A percentile compares a stretch with the other conserved stretches of the same genome.
phyloP scores from a whole-genome alignment of 1,284 basidiomycete species.

The Sanghuangporus baumii region DNA sequence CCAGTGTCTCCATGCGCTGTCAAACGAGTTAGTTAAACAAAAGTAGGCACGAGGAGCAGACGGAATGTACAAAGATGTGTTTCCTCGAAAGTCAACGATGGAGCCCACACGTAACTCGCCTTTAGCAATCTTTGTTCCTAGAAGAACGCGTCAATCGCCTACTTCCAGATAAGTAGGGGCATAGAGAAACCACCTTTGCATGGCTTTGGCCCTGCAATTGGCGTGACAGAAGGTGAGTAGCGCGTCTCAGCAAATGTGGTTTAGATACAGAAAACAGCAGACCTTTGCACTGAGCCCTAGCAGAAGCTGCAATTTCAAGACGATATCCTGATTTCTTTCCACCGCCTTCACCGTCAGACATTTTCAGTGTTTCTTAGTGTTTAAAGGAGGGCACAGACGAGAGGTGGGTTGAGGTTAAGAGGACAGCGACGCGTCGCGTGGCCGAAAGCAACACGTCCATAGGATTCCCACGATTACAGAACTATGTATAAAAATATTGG shows the following conservation, averaged over 20 bases:
- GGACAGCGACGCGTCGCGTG: no score
- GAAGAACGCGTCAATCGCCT: slow-evolving; percentile 14
- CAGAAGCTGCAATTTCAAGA: slow-evolving; percentile 65
- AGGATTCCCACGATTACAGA: no score
- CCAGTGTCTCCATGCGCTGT: slow-evolving; percentile 76
- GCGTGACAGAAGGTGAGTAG: slow-evolving; percentile 25
- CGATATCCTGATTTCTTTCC: slow-evolving; percentile 61
- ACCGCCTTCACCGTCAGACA: slow-evolving; percentile 51
- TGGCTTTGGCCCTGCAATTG: slow-evolving; percentile 64
- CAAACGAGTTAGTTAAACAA: slow-evolving; percentile 20
- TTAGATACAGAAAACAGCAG: slow-evolving; percentile 25
- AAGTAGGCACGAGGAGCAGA: slow-evolving; percentile 10
- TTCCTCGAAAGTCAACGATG: slow-evolving; percentile 72
- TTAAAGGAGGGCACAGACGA: background rate
- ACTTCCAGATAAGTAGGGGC: slow-evolving; percentile 17
- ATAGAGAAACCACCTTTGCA: slow-evolving; percentile 46
- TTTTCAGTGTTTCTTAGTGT: slow-evolving; percentile 23
- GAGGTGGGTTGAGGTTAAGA: background rate
- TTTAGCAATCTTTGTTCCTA: slow-evolving; percentile 70
- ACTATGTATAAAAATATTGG: no score
- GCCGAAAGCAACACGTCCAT: no score
- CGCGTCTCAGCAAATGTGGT: slow-evolving; percentile 5
- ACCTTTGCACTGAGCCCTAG: slow-evolving; percentile 83
- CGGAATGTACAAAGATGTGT: slow-evolving; percentile 60
- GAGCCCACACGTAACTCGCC: slow-evolving; percentile 69